Base-by-base conservation (phyloP, 2,329 filamentous ascomycete species). In the Aspergillus viridinutans region DNA sequence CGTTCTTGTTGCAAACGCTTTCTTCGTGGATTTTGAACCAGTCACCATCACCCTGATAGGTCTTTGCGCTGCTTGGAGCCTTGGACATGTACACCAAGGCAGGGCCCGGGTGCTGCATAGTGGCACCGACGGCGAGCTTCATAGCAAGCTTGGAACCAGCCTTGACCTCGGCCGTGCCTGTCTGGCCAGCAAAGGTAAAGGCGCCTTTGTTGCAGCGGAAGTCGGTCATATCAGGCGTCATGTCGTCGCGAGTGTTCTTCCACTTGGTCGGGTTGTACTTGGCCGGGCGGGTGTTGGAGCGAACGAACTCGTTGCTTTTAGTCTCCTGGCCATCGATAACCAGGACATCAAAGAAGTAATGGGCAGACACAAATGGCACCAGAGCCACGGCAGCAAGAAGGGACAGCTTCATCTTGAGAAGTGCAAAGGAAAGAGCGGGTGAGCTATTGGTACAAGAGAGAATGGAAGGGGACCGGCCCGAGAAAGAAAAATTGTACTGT, bases 81-180 rank as follows among this genome's bases (percentile, higher is more conserved):
- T 64, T 64, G 32, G 64, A 64, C 64, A 67, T 64, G 43, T 67
- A 67, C 26, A 64, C 60, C 1, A 58, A 48, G 9, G 53, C 54
- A 38, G 64, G 63, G 12, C 65, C 65, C 20, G 65, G 64, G 53
- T 67, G 65, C 26, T 57, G 43, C 20, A 67, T 61, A 5, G 29
- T 57, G 10, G 62, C 62, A 49, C 59, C 65, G 32, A 62, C 51
- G 2, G 29, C 59, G 45, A 68, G 64, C 54, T 59, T 61, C 54
- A 62, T 47, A 7, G 58, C 59, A 26, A 69, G 38, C 43, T 53
- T 61, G 28, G 53, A 52, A 2, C 62, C 62, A 1, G 62, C 60
- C 38, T 55, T 49, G 32, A 64, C 57, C 32, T 59, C 57, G 3
- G 49, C 56, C 1, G 52, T 55, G 14, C 28, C 25, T 2, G 62